Evolutionary conservation across 2,329 filamentous ascomycete species (phyloP), one percentile per base, ranked within the genome.

Genomic region (Cordyceps sp.): DNA sequence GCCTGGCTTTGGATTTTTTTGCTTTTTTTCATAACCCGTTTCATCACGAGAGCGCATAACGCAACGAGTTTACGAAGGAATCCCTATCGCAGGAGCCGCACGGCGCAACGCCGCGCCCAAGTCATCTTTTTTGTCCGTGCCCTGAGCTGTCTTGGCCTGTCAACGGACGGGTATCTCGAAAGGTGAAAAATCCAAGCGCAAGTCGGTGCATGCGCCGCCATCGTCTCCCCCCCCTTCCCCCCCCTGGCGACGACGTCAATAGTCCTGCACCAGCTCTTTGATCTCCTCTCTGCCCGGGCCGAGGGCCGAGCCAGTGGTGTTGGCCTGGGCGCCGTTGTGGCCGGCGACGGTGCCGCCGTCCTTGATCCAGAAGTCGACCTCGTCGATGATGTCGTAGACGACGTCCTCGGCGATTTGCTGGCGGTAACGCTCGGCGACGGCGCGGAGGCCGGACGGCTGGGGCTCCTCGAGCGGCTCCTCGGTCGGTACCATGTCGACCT

Each of bases 331-430:
- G 10, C 48, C 62, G 9, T 57, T 57, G 28, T 57, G 54, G 36
- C 63, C 64, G 29, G 63, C 57, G 8, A 62, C 58, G 37, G 58
- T 60, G 8, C 61, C 62, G 17, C 66, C 67, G 39, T 84, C 81
- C 48, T 81, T 72, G 52, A 76, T 66, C 76, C 73, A 92, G 57
- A 82, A 90, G 58, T 93, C 85, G 30, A 93, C 81, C 56, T 98
- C 90, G 47, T 98, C 90, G 21, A 96, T 66, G 33, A 98, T 69
- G 53, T 98, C 90, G 51, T 85, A 93, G 20, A 93, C 69, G 17
- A 94, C 65, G 46, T 98, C 90, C 57, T 98, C 90, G 12, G 79
- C 85, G 38, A 98, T 86, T 59, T 96, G 88, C 50, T 98, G 86
- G 36, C 75, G 73, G 54, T 85, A 96, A 21, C 90, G 72, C 38